Evolutionary conservation across 2,329 filamentous ascomycete genomes (phyloP), one percentile per base, ranked within the genome.

Genomic region (Zymoseptoria crescenta): DNA sequence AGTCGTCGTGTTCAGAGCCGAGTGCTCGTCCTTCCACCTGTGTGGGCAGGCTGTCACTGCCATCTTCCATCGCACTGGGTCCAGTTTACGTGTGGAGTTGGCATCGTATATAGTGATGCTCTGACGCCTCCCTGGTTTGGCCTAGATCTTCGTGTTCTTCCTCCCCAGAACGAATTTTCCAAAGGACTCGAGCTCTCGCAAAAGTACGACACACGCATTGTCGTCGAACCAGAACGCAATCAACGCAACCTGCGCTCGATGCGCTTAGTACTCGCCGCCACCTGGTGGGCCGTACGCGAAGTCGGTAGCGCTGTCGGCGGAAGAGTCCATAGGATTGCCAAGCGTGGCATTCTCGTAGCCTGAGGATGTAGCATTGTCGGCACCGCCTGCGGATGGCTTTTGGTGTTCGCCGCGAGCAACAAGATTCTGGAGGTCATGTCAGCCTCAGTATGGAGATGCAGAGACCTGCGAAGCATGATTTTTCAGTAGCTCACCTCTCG

Each of bases 401-500:
- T 85, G 83, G 72, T 83, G 84, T 62, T 83, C 81, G 57, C 85
- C 85, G 67, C 87, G 81, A 75, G 88, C 87, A 67, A 90, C 88
- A 77, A 94, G 87, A 65, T 88, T 91, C 87, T 93, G 77, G 13
- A 45, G 57, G 52, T 41, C 20, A 48, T 54, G 52, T 56, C 51
- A 20, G 57, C 57, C 57, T 60, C 52, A 49, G 21, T 58, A 50
- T 50, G 41, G 29, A 51, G 10, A 29, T 28, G 30, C 20, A 28
- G 16, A 24, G 24, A 24, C 24, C 24, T 24, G 24, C 24, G 24
- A 24, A 24, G 24, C 54, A 28, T 16, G 3, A 55, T 57, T 56
- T 70, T 66, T 65, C 65, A 66, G 70, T 63, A 74, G 81, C 88
- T 84, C 83, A 97, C 94, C 83, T 99, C 94, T 75, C 94, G 87